These are phyloP conservation scores for Saccharomyces hybrid DNA, from an alignment of 1,139 yeast genomes.

Conservation along the genomic window DNA sequence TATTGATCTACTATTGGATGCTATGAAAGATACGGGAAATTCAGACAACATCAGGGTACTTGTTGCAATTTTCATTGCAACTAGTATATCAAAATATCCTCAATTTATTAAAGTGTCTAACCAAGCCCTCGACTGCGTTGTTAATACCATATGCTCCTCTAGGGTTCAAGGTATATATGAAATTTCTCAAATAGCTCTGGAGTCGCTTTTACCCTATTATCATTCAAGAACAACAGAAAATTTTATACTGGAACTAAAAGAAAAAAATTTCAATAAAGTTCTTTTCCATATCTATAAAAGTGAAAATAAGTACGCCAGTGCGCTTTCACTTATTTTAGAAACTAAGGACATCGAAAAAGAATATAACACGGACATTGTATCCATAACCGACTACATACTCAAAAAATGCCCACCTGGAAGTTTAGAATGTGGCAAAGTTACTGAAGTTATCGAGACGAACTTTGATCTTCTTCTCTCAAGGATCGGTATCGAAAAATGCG, in stretches of 20 bases:
- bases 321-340: conserved; percentile 18
- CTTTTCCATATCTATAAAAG: conserved; percentile 49
- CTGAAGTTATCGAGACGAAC: conserved; percentile 7
- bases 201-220: conserved; percentile 54
- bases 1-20: conserved; percentile 26
- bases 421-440: conserved; percentile 4
- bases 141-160: conserved; percentile 42
- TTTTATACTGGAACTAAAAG: conserved; percentile 44
- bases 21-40: conserved; percentile 11
- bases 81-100: conserved; percentile 70
- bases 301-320: conserved; percentile 44
- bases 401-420: background rate
- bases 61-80: conserved; percentile 60
- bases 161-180: conserved; percentile 27
- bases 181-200: conserved; percentile 67
- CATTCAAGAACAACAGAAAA: conserved; percentile 43
- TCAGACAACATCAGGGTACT: conserved; percentile 27
- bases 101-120: conserved; percentile 71
- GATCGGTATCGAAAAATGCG: conserved; percentile 8
- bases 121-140: conserved; percentile 40
- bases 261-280: conserved; percentile 49
- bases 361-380: background rate
- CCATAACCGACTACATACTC: background rate
- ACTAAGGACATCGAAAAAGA: background rate
- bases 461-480: conserved; percentile 8